phyloP scores from a whole-genome alignment of 495 filamentous ascomycete genomes.

The Lepraria neglecta region DNA sequence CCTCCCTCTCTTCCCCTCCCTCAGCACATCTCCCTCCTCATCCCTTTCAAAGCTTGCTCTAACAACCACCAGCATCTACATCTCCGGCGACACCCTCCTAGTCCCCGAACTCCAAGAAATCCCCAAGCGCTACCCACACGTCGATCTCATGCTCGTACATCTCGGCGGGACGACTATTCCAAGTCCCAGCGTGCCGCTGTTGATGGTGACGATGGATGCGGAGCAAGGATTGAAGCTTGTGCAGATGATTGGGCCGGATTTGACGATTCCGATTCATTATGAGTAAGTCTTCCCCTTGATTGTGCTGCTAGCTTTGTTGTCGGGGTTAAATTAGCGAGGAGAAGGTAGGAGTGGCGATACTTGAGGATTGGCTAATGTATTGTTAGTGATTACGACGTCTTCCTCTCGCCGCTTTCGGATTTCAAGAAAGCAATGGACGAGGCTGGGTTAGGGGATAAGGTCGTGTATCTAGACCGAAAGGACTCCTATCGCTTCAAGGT shows the following conservation, averaged over 20 bases:
- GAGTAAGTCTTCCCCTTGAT: slow-evolving; percentile 36
- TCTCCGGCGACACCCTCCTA: slow-evolving; percentile 65
- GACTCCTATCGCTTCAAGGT: slow-evolving; percentile 56
- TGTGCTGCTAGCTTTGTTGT: neutral
- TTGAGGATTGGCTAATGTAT: neutral
- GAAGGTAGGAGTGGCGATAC: neutral
- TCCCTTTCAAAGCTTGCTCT: neutral
- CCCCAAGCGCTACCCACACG: slow-evolving; percentile 43
- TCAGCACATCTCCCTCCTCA: neutral
- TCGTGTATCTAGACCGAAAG: slow-evolving; percentile 57
- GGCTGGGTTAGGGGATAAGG: slow-evolving; percentile 45
- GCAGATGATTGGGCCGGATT: slow-evolving; percentile 52
- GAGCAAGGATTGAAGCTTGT: slow-evolving; percentile 57
- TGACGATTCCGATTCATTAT: slow-evolving; percentile 65
- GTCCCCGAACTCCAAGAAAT: slow-evolving; percentile 58
- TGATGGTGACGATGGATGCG: slow-evolving; percentile 73
- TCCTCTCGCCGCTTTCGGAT: slow-evolving; percentile 53
- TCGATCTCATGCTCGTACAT: slow-evolving; percentile 65
- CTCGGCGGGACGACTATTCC: slow-evolving; percentile 62
- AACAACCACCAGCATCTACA: slow-evolving; percentile 51
- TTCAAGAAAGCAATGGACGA: slow-evolving; percentile 51
- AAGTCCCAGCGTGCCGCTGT: slow-evolving; percentile 45
- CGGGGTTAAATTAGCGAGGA: neutral
- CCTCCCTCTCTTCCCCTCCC: neutral
- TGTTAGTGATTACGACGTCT: slow-evolving; percentile 53